Base-by-base conservation (phyloP, 352 stramenopile species). In the Globisporangium nagaii region DNA sequence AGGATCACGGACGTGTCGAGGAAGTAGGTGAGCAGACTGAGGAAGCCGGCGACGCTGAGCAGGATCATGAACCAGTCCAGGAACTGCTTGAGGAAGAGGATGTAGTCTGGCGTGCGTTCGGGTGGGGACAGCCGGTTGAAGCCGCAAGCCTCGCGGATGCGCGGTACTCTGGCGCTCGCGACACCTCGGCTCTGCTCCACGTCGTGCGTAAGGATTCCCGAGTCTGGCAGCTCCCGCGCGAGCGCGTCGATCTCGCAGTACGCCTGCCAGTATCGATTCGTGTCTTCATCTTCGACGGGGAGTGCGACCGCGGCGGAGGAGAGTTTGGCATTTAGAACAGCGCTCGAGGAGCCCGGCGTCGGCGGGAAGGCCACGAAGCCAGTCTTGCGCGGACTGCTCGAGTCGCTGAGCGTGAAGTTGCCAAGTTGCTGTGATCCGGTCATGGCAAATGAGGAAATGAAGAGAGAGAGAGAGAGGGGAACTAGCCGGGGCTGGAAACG, bases 61-160 rank as follows among this genome's bases (percentile, higher is more conserved):
- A 80, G 45, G 17, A 77, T 44, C 65, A 72, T 76, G 59, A 77
- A 80, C 62, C 76, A 62, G 56, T 74, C 66, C 34, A 71, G 62
- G 59, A 79, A 74, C 57, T 79, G 65, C 37, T 68, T 58, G 20
- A 79, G 53, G 54, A 76, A 76, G n/a, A 76, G 32, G 6, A 74
- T 53, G 39, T 63, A 72, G 59, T 70, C 58, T 5, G 70, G 65
- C 13, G 71, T 42, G 15, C 48, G 53, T 44, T 63, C 62, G 3
- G 71, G 68, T 13, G 65, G 71, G 5, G 71, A 68, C 24, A 80
- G 47, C 2, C 65, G 62, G 54, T 80, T 80, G 45, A 62, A 65
- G 0, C 71, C 71, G 31, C 58, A 73, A 12, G 63, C 31, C 19
- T 53, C 34, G 27, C 65, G 65, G 6, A 27, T 46, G 19, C 52